Percentiles rank a stretch among this genome's conserved stretches.
Conservation (phyloP, 2,329 filamentous ascomycete species). For the Conoideocrella luteorostrata region DNA sequence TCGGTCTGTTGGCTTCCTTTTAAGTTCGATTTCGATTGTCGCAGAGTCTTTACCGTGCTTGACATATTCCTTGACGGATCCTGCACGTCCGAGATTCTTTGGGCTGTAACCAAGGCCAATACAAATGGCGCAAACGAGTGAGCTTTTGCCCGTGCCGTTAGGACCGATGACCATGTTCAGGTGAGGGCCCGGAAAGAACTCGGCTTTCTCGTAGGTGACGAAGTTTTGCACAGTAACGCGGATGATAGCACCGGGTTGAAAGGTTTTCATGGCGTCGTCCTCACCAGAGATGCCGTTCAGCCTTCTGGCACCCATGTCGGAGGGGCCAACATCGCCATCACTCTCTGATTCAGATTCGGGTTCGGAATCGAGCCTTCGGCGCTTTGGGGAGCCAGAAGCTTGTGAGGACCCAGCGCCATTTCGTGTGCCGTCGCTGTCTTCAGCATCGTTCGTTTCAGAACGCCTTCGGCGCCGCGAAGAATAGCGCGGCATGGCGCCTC, state of each 20-base stretch:
- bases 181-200: slow-evolving; percentile 85
- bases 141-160: slow-evolving; percentile 98
- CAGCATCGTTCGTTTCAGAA: slow-evolving; percentile 33
- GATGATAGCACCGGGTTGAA: slow-evolving; percentile 77
- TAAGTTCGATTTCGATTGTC: slow-evolving; percentile 84
- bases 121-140: slow-evolving; percentile 93
- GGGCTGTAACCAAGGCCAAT: slow-evolving; percentile 81
- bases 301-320: slow-evolving; percentile 10
- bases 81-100: slow-evolving; percentile 77
- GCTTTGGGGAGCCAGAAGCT: slow-evolving; percentile 27
- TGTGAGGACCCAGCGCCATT: slow-evolving; percentile 18
- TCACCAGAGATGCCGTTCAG: slow-evolving; percentile 10
- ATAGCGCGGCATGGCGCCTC: slow-evolving; percentile 21
- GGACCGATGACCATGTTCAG: slow-evolving; percentile 98
- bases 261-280: slow-evolving; percentile 26
- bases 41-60: slow-evolving; percentile 79
- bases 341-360: slow-evolving; percentile 18
- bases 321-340: slow-evolving; percentile 11
- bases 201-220: slow-evolving; percentile 87
- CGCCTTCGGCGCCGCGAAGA: slow-evolving; percentile 37
- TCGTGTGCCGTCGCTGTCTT: slow-evolving; percentile 24
- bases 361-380: slow-evolving; percentile 25
- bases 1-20: slow-evolving; percentile 51
- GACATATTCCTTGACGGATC: slow-evolving; percentile 81
- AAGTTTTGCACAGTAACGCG: slow-evolving; percentile 83